Evolutionary conservation across 2,329 filamentous ascomycete species (phyloP).

Genomic region (Talaromyces pinophilus): DNA sequence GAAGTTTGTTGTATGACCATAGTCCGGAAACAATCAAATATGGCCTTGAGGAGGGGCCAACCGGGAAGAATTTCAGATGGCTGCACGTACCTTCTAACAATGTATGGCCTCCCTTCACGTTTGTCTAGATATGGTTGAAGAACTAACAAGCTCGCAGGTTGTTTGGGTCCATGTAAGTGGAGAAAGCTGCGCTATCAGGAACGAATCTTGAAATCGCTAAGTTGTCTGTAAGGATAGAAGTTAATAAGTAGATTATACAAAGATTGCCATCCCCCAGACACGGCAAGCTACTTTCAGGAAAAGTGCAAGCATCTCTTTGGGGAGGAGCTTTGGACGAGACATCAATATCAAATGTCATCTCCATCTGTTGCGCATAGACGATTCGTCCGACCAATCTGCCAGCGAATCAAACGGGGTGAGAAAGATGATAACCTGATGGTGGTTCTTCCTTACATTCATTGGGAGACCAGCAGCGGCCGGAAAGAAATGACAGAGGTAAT

Average conservation of each 20-base stretch:
- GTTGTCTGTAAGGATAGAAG: background rate
- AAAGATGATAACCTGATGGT: slow-evolving; percentile 16
- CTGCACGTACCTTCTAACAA: background rate
- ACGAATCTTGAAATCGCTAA: background rate
- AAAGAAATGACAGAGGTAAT: slow-evolving; percentile 18
- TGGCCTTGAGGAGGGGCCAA: background rate
- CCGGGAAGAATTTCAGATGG: background rate
- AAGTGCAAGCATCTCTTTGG: slow-evolving; percentile 18
- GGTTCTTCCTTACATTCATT: slow-evolving; percentile 16
- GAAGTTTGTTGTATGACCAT: background rate
- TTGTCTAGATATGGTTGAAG: background rate
- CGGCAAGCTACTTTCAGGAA: slow-evolving; percentile 14
- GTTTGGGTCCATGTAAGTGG: background rate
- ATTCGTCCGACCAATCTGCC: slow-evolving; percentile 16
- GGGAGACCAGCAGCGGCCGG: slow-evolving; percentile 10
- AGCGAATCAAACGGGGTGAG: background rate
- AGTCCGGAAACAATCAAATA: background rate
- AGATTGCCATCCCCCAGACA: background rate
- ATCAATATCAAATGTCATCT: slow-evolving; percentile 17
- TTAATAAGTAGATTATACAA: slow-evolving; percentile 1
- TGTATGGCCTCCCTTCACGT: background rate
- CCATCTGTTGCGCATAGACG: slow-evolving; percentile 17
- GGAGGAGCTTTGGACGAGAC: slow-evolving; percentile 14
- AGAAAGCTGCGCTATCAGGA: background rate
- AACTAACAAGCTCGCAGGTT: background rate